Percentiles rank a stretch among this genome's conserved stretches.
These are phyloP conservation scores for Ampelocalamus luodianensis DNA, from an alignment of 176 grass and related monocot genomes.

Conservation along the genomic window DNA sequence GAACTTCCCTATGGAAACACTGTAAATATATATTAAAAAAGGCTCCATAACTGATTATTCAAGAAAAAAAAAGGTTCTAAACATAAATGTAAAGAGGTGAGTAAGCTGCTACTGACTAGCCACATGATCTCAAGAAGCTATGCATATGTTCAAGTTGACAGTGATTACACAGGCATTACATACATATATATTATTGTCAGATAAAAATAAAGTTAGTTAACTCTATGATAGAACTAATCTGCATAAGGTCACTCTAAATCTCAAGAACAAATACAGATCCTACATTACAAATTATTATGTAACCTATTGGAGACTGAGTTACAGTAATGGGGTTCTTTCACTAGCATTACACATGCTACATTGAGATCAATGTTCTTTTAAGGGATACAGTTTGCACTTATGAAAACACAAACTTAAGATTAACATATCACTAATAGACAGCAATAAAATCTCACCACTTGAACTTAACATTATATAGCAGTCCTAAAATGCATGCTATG, in stretches of 20 bases:
- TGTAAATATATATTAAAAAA: conserved; percentile 1
- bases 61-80: conserved; percentile 9
- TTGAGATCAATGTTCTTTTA: neutral
- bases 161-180: too few relatives aligned
- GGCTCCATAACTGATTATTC: neutral
- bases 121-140: neutral
- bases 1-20: neutral
- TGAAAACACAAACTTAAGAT: conserved; percentile 21
- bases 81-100: conserved; percentile 9
- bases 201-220: conserved; percentile 28
- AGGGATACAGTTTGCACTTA: neutral
- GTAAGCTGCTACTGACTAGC: conserved; percentile 6
- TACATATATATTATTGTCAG: neutral
- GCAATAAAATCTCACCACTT: conserved; percentile 14
- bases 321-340: neutral
- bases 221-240: conserved; percentile 15
- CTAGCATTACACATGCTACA: conserved; percentile 6
- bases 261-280: neutral
- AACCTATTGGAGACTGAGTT: conserved; percentile 3
- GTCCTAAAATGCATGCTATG: neutral
- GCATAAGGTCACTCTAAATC: conserved; percentile 20
- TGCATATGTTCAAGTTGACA: conserved; percentile 3
- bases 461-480: neutral
- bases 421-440: neutral
- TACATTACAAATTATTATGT: neutral